phyloP scores from a whole-genome alignment of 1,284 basidiomycete genomes.

The Ceratobasidium sp. region DNA sequence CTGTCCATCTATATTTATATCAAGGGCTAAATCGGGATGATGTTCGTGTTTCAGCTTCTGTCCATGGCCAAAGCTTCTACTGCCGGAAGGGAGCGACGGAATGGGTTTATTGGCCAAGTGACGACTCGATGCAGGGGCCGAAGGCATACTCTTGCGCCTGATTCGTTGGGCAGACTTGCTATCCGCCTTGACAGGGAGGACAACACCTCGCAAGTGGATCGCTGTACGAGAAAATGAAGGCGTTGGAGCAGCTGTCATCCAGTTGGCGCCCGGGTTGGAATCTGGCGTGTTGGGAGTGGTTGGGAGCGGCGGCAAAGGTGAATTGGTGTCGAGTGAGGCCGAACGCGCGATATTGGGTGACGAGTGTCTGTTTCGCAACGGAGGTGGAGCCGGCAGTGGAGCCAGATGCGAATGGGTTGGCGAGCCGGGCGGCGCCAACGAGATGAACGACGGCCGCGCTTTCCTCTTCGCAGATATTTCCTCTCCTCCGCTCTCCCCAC shows the following conservation, averaged over 20 bases:
- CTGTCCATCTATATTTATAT: not conserved
- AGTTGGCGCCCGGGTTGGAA: constrained; percentile 1
- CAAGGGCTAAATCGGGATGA: not conserved
- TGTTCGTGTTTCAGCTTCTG: not conserved
- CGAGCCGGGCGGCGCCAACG: constrained; percentile 17
- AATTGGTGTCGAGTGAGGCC: not conserved
- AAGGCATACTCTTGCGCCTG: constrained; percentile 17
- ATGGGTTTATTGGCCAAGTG: not conserved
- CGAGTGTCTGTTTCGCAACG: constrained; percentile 21
- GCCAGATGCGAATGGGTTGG: not conserved
- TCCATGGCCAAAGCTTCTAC: not conserved
- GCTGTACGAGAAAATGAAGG: constrained; percentile 32
- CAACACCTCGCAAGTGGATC: constrained; percentile 3
- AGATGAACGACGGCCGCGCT: constrained; percentile 43
- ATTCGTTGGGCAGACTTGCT: constrained; percentile 26
- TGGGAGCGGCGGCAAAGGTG: not conserved
- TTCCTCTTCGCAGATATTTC: not conserved
- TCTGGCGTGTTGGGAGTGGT: not conserved
- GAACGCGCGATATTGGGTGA: constrained; percentile 35
- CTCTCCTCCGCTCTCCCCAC: not conserved
- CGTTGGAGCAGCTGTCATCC: constrained; percentile 34
- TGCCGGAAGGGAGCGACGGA: not conserved
- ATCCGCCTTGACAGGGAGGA: constrained; percentile 36
- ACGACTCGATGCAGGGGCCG: not conserved
- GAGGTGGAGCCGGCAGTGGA: not conserved